Percentiles rank a stretch among this genome's conserved stretches.
phyloP scores from a whole-genome alignment of 306 rosid species.

The Medicago arabica region DNA sequence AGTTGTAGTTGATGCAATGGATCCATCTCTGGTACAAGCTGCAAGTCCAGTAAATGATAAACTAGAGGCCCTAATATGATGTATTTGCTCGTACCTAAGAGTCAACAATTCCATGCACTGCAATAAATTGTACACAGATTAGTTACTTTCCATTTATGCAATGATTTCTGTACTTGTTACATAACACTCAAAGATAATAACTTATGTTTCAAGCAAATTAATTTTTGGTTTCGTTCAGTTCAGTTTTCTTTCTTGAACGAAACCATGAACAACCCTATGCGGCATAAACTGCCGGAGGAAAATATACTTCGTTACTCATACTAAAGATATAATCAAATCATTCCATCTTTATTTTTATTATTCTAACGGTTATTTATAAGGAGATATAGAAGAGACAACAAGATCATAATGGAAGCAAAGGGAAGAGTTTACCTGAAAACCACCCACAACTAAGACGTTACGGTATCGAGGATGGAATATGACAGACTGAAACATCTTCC shows the following conservation, averaged over 20 bases:
- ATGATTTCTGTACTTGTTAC: background rate
- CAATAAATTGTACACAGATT: background rate
- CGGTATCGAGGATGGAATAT: constrained; percentile 14
- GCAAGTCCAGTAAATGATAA: background rate
- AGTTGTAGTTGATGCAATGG: background rate
- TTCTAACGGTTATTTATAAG: background rate
- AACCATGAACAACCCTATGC: too few species aligned
- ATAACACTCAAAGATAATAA: background rate
- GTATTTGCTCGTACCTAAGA: background rate
- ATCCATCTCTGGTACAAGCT: background rate
- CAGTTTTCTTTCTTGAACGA: background rate
- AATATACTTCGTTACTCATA: background rate
- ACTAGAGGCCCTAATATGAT: background rate
- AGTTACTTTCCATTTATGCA: background rate
- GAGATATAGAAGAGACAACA: background rate
- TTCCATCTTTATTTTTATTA: background rate
- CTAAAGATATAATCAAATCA: background rate
- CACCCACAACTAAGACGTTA: background rate
- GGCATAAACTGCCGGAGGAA: background rate
- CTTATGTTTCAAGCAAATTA: background rate
- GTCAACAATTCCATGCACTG: background rate
- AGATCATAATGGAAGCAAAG: background rate
- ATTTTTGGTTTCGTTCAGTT: too few species aligned
- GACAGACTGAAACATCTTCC: background rate
- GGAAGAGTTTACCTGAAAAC: background rate